Evolutionary conservation across 2,329 filamentous ascomycete genomes (phyloP), one percentile per base, ranked within the genome.

Genomic region (Aspergillus tamarii): DNA sequence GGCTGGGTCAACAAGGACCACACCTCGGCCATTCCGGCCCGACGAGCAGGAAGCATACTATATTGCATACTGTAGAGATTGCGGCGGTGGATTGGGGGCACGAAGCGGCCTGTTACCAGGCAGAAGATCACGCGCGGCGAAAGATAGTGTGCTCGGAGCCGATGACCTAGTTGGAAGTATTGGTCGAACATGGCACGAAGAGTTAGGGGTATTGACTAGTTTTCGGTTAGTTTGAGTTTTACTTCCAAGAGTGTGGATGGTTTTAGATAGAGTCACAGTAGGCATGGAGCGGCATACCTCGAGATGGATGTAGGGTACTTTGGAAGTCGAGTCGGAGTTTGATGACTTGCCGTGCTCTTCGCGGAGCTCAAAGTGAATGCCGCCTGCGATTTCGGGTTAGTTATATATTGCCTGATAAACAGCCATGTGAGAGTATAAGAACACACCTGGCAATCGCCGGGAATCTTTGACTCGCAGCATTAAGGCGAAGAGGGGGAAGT

Each of bases 381-480:
- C 93, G 64, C 91, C 89, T 89, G 26, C 1, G 39, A 10, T 30
- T 23, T 32, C 21, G 14, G 61, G 32, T 46, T 54, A 63, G 60
- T 11, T 28, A 64, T 34, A 41, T 60, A 62, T 43, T 67, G 43
- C 52, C 54, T 11, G 19, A 41, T 28, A 7, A 52, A 14, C 8
- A 9, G 23, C 6, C 6, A 28, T 19, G 39, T 23, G 57, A 32
- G 64, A 61, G 19, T 23, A 26, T 73, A 69, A 73, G n/a, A 56
- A 64, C 66, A 55, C 58, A 89, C 92, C 94, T 65, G 95, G 95
- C 70, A 99, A 83, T 76, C 95, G 88, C 76, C 89, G 85, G 10
- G 94, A 93, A 78, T 99, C 96, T 78, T 99, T 99, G 70, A 97
- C 84, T 71, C 94, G 87, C 64, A 99, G 84, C 96, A 99, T 99